Percentiles rank a stretch among this genome's conserved stretches.
phyloP scores from a whole-genome alignment of 75 land plant species.

The Pinus taeda region DNA sequence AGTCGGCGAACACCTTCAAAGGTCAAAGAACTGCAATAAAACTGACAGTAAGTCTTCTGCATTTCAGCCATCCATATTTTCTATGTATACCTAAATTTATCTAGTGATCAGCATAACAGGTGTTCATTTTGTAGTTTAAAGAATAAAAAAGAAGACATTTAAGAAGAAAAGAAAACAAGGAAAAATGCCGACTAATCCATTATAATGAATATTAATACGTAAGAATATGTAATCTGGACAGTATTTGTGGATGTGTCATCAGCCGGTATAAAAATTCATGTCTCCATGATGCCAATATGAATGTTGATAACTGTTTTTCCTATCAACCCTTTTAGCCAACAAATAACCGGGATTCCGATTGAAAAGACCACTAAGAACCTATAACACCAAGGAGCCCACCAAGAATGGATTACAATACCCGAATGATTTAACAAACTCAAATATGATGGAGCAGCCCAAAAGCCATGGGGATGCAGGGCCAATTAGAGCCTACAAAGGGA shows the following conservation, averaged over 20 bases:
- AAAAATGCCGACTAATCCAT: background rate
- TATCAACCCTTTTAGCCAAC: background rate
- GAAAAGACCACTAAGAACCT: no score
- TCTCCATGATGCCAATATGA: background rate
- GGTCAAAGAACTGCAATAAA: constrained; percentile 59
- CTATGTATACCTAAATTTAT: background rate
- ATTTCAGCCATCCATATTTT: background rate
- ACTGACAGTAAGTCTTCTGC: background rate
- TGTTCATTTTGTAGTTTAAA: background rate
- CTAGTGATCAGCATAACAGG: background rate
- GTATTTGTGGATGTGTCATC: background rate
- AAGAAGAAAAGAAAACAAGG: background rate
- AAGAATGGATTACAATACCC: no score
- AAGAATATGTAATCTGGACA: background rate
- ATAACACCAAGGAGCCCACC: no score
- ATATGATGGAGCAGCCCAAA: no score
- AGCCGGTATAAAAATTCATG: background rate
- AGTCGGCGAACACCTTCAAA: constrained; percentile 52
- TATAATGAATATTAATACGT: background rate
- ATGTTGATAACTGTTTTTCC: background rate
- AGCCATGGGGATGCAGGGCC: no score
- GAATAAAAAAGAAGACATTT: background rate
- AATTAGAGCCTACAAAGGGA: no score
- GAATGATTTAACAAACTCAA: no score
- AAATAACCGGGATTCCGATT: background rate